Evolutionary conservation across 73 alveolate species (phyloP).

Genomic region (Tetrahymena borealis): DNA sequence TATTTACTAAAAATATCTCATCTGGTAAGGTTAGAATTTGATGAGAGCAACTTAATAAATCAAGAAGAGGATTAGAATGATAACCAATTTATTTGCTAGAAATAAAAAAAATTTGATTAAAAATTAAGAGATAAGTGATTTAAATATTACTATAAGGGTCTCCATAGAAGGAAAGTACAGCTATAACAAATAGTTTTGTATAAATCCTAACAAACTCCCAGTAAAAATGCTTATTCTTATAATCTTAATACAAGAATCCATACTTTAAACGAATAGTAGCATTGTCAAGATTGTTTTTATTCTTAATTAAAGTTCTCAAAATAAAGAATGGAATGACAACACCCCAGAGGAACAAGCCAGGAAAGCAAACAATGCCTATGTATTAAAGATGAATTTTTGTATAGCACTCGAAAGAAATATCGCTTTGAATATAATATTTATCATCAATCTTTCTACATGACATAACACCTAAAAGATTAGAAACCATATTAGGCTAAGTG

Average conservation of each 20-base stretch:
- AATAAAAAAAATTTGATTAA: background rate
- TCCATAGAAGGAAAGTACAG: background rate
- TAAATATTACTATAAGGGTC: background rate
- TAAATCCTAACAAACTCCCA: constrained; percentile 8
- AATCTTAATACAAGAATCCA: constrained; percentile 2
- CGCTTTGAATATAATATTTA: constrained; percentile 6
- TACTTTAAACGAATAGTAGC: background rate
- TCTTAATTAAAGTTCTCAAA: constrained; percentile 1
- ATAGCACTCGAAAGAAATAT: constrained; percentile 13
- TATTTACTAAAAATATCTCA: background rate
- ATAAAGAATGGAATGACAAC: constrained; percentile 2
- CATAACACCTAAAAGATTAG: constrained; percentile 2
- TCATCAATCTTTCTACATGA: constrained; percentile 13
- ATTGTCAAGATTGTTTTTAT: background rate
- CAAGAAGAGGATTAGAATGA: background rate
- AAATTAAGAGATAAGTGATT: background rate
- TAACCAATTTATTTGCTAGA: background rate
- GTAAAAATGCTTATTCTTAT: background rate
- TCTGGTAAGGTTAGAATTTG: background rate
- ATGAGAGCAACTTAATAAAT: background rate
- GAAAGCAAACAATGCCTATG: constrained; percentile 1
- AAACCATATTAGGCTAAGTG: constrained; percentile 4
- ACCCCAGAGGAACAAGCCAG: constrained; percentile 8
- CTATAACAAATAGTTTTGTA: background rate
- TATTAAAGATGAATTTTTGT: constrained; percentile 8